Evolutionary conservation across 2,329 filamentous ascomycete genomes (phyloP), one percentile per base, ranked within the genome.

Genomic region (Penicillium sp.): DNA sequence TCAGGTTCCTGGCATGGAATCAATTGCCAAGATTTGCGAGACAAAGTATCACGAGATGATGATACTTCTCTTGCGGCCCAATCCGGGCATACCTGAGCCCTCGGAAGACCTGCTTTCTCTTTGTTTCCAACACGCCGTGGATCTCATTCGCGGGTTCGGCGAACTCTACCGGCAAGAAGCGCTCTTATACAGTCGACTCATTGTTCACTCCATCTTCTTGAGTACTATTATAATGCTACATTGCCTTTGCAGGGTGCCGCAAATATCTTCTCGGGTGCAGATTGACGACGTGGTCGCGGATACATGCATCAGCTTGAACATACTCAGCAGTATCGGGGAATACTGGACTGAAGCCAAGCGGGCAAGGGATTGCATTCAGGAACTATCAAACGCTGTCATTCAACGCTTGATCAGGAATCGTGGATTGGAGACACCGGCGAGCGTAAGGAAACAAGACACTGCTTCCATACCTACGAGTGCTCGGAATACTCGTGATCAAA

Each of bases 251-350:
- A 75, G 75, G 5, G 71, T 81, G 0, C 76, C 80, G 0, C 68
- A 74, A 3, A 72, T 82, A 19, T 73, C 78, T 1, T 66, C 66
- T 1, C 65, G 68, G 1, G 72, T 74, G 1, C 71, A 77, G 3
- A 54, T 76, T 2, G 74, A 79, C 13, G 68, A 71, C 1, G 64
- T 83, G 3, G 75, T 78, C 57, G 69, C 68, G 0, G 76, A 80
- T 24, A 63, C 82, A 11, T 74, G 74, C 22, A 72, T 75, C 1
- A 71, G 78, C 0, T 67, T 80, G 11, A 80, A 79, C 14, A 74
- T 83, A 0, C 67, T 84, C 2, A 81, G 81, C 37, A 81, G 81
- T 1, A 77, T 76, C 3, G 81, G 79, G 1, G 81, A 83, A 55
- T 77, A 83, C 56, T 84, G 81, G 80, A 70, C 75, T 0, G 80